phyloP scores from a whole-genome alignment of 805 yeast genomes.

The Ogataea sp. region DNA sequence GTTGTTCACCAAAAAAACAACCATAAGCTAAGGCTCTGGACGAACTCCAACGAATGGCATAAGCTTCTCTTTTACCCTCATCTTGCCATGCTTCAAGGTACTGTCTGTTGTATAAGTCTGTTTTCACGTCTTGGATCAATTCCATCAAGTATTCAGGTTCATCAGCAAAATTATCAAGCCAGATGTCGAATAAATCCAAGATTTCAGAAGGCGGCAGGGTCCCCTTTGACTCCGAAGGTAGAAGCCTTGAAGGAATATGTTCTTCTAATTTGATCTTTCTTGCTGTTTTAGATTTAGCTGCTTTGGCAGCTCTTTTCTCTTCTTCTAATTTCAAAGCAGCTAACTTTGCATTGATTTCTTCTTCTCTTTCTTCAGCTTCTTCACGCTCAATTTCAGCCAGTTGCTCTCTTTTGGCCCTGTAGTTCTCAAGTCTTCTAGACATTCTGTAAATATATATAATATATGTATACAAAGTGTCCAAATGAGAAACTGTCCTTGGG shows the following conservation, averaged over 20 bases:
- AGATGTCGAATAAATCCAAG: conserved; percentile 22
- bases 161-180: conserved; percentile 13
- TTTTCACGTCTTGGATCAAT: conserved; percentile 62
- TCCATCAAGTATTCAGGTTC: conserved; percentile 26
- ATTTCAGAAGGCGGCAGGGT: conserved; percentile 28
- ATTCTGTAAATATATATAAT: conserved; percentile 7
- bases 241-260: conserved; percentile 14
- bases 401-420: conserved; percentile 17
- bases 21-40: conserved; percentile 70
- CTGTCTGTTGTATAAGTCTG: conserved; percentile 60
- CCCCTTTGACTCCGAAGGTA: conserved; percentile 15
- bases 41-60: conserved; percentile 82
- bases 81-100: conserved; percentile 61
- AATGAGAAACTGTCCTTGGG: too few species aligned
- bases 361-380: conserved; percentile 13
- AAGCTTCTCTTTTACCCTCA: conserved; percentile 61
- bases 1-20: conserved; percentile 50
- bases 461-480: too few species aligned
- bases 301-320: not conserved
- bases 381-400: conserved; percentile 26
- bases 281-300: not conserved
- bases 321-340: not conserved
- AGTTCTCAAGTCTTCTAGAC: conserved; percentile 28
- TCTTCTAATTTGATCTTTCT: not conserved
- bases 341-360: not conserved